Percentiles rank a stretch among this genome's conserved stretches.
These are phyloP conservation scores for Eremothecium sinecaudum DNA, from an alignment of 1,139 yeast genomes.

Conservation along the genomic window DNA sequence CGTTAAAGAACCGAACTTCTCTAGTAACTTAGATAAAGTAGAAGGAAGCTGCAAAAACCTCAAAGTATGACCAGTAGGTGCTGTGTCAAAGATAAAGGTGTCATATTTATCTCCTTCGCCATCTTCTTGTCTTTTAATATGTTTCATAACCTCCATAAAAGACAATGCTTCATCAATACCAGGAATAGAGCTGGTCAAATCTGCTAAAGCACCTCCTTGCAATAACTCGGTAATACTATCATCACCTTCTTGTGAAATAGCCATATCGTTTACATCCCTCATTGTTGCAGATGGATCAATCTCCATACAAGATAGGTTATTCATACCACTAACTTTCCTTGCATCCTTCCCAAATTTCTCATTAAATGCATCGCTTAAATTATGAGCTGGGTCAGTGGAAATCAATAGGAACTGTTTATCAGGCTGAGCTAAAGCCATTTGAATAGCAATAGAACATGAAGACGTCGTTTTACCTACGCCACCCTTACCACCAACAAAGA, in stretches of 20 bases:
- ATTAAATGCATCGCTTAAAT: conserved; percentile 93
- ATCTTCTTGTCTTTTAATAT: conserved; percentile 66
- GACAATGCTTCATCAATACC: conserved; percentile 97
- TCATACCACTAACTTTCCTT: conserved; percentile 78
- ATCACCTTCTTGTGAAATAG: conserved; percentile 27
- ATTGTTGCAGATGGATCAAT: conserved; percentile 93
- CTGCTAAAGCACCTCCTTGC: conserved; percentile 49
- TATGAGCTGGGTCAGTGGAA: conserved; percentile 98
- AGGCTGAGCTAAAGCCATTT: conserved; percentile 73
- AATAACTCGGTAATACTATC: conserved; percentile 26
- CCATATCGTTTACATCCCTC: conserved; percentile 68
- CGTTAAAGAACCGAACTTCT: conserved; percentile 77
- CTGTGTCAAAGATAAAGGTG: conserved; percentile 92
- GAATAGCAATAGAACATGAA: conserved; percentile 90
- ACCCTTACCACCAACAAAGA: conserved; percentile 97
- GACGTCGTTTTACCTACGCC: conserved; percentile 99
- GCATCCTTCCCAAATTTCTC: conserved; percentile 98
- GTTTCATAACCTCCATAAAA: conserved; percentile 95
- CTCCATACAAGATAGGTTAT: conserved; percentile 92
- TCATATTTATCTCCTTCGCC: conserved; percentile 50
- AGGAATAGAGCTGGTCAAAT: conserved; percentile 89
- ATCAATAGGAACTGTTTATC: conserved; percentile 74
- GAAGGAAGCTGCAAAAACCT: conserved; percentile 90
- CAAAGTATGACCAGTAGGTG: conserved; percentile 96
- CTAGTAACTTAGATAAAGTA: conserved; percentile 76